Evolutionary conservation across 805 yeast species (phyloP).

Genomic region (Candida sphagnicola): DNA sequence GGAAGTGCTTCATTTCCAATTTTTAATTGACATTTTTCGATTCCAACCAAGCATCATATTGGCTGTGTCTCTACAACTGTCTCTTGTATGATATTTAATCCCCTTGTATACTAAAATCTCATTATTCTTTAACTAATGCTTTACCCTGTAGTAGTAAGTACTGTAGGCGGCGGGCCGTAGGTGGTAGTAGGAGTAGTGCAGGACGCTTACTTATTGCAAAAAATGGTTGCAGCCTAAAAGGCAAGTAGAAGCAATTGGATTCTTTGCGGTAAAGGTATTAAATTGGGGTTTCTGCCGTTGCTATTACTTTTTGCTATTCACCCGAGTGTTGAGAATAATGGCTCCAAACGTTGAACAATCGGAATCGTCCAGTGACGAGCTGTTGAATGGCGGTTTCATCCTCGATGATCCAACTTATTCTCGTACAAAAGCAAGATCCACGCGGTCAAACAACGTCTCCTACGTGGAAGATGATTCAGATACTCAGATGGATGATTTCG

Average conservation of each 20-base stretch:
- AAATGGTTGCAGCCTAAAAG: background rate
- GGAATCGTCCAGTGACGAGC: conserved; percentile 2
- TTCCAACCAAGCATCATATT: no score
- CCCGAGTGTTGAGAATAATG: no score
- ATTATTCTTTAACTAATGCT: background rate
- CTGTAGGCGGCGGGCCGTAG: background rate
- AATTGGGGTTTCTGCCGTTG: no score
- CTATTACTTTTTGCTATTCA: no score
- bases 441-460: conserved; percentile 11
- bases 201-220: background rate
- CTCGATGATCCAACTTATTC: conserved; percentile 30
- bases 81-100: background rate
- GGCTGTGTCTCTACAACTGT: no score
- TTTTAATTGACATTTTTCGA: background rate
- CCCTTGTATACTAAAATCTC: conserved; percentile 1
- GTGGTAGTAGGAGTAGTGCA: no score
- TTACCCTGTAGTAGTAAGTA: background rate
- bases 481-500: conserved; percentile 11
- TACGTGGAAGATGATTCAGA: conserved; percentile 23
- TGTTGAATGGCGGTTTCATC: conserved; percentile 39
- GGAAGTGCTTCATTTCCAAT: background rate
- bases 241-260: no score
- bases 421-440: conserved; percentile 14
- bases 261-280: no score
- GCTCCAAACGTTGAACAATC: background rate